Evolutionary conservation across 2,329 filamentous ascomycete genomes (phyloP).

Genomic region (Lecanosticta acicola): DNA sequence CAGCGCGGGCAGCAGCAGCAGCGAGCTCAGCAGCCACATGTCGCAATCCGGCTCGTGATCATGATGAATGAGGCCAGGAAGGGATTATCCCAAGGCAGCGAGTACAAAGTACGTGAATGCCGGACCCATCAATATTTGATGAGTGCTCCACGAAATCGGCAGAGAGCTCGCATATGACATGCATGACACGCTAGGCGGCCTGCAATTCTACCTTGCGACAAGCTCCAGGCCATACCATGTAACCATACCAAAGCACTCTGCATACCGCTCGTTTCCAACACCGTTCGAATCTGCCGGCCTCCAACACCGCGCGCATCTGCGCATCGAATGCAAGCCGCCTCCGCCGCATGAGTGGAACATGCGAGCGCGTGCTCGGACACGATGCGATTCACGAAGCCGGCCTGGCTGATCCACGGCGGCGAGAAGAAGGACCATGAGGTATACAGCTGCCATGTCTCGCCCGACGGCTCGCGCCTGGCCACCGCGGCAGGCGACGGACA

Average conservation of each 20-base stretch:
- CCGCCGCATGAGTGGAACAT: conserved; percentile 1
- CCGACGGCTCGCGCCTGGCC: conserved; percentile 84
- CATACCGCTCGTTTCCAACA: too few species aligned
- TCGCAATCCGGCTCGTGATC: background rate
- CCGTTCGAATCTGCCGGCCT: too few species aligned
- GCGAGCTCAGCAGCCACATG: background rate
- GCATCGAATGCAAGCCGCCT: background rate
- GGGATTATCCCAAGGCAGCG: too few species aligned
- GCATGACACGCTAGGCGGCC: background rate
- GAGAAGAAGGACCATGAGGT: conserved; percentile 98
- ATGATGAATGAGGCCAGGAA: background rate
- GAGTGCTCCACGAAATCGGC: background rate
- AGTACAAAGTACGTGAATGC: too few species aligned
- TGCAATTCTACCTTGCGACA: background rate
- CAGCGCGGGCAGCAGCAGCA: conserved; percentile 30
- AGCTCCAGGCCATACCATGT: too few species aligned
- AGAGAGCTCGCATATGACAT: background rate
- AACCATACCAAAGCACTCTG: background rate
- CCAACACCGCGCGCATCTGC: background rate
- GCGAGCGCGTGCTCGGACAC: conserved; percentile 4
- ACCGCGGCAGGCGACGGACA: conserved; percentile 96
- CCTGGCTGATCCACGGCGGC: conserved; percentile 92
- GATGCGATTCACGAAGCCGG: conserved; percentile 76
- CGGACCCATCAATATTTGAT: too few species aligned
- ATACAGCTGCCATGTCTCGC: conserved; percentile 95